Percentiles rank a stretch among this genome's conserved stretches.
Evolutionary conservation across 495 filamentous ascomycete genomes (phyloP).

Genomic region (Cenococcum geophilum): DNA sequence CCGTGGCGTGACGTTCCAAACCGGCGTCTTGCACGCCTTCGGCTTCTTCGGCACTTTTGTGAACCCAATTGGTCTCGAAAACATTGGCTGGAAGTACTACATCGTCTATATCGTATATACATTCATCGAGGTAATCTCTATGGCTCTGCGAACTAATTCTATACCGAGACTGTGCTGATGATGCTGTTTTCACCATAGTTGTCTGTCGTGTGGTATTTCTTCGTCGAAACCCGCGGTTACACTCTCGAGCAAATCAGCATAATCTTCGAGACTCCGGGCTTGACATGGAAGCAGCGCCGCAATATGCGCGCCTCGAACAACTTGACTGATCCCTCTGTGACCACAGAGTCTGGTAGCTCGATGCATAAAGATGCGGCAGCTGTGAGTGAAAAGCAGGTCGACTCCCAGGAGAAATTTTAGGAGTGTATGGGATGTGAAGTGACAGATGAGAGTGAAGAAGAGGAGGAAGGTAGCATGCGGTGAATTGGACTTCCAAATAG

Average conservation of each 20-base stretch:
- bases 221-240: constrained; percentile 60
- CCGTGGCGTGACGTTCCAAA: neutral
- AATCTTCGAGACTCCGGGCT: constrained; percentile 48
- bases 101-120: constrained; percentile 48
- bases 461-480: too few relatives aligned
- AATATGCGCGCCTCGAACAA: neutral
- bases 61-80: constrained; percentile 56
- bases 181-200: neutral
- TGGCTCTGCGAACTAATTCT: neutral
- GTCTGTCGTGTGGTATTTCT: constrained; percentile 36
- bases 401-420: neutral
- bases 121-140: neutral
- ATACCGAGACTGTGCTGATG: neutral
- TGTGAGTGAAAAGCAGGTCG: neutral
- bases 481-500: too few relatives aligned
- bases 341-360: neutral
- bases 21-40: neutral
- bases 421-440: neutral
- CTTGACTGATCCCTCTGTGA: neutral
- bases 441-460: neutral
- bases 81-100: constrained; percentile 57
- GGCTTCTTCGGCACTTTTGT: constrained; percentile 55
- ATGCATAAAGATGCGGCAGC: neutral
- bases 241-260: constrained; percentile 64
- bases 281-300: constrained; percentile 1